Evolutionary conservation across 345 rosid genomes (phyloP), one percentile per base, ranked within the genome.

Genomic region (Raphanus raphanistrum): DNA sequence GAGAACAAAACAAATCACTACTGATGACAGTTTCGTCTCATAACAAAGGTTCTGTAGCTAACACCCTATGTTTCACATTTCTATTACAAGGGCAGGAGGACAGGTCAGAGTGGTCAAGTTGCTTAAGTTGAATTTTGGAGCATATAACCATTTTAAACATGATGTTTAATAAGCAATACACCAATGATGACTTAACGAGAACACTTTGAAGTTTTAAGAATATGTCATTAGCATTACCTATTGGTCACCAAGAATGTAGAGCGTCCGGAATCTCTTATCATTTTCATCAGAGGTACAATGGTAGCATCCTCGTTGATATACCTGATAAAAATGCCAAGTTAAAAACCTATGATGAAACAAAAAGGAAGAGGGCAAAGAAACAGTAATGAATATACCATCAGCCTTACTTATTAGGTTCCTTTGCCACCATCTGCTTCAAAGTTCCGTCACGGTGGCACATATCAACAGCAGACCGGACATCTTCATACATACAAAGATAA

Each of bases 361-460:
- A 16, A 54, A 57, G 31, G 57, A 67, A 57, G 29, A 66, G 16
- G 35, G 13, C n/a, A 26, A 26, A 28, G 45, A 5, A 12, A 9
- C 15, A 74, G 9, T 63, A 36, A 29, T 10, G 36, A 28, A 13
- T 13, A 52, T 3, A 52, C 36, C 54, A 66, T 67, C 27, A 21
- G 29, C 58, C 78, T 76, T 79, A 89, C 97, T 69, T 76, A 75
- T 68, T 71, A 73, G 99, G 99, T 83, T 95, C 88, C 77, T 84
- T 84, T 3, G 99, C 98, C 81, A 95, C 99, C 99, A 90, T 89
- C 84, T 86, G 92, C 90, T 95, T 95, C 63, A 95, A 77, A 62
- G 98, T 95, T 81, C 98, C 99, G 84, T 95, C 98, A 16, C 98
- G 94, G 83, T 95, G 99, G 80, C 99, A 95, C 88, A 95, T 81